phyloP scores from a whole-genome alignment of 495 filamentous ascomycete species.

The Neurospora sublineolata region DNA sequence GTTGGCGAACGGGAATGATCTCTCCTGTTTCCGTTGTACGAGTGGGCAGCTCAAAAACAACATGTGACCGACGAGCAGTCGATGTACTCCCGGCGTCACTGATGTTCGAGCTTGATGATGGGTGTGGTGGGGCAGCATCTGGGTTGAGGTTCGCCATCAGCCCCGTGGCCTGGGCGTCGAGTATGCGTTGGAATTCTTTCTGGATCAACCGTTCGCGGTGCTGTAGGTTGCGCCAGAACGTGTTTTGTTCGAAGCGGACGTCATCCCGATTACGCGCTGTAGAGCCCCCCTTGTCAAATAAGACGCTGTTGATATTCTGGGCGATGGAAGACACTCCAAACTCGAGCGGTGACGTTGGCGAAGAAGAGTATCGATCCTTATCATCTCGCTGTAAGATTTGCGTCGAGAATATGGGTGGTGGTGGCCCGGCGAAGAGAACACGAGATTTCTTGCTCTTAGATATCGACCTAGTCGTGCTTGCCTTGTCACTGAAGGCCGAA shows the following conservation, averaged over 20 bases:
- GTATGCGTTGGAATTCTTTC: slow-evolving; percentile 60
- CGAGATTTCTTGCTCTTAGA: slow-evolving; percentile 14
- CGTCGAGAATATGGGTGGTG: slow-evolving; percentile 22
- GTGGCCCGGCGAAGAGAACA: slow-evolving; percentile 22
- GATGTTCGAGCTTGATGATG: not conserved
- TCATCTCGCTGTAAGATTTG: slow-evolving; percentile 20
- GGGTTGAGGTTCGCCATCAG: slow-evolving; percentile 32
- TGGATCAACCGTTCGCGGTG: slow-evolving; percentile 54
- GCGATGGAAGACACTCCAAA: slow-evolving; percentile 9
- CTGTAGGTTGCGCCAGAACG: slow-evolving; percentile 25
- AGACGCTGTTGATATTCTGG: slow-evolving; percentile 20
- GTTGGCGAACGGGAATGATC: slow-evolving; percentile 54
- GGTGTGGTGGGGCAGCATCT: not conserved
- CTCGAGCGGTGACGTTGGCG: not conserved
- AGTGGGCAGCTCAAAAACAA: slow-evolving; percentile 12
- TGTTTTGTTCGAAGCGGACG: slow-evolving; percentile 17
- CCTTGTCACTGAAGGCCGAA: slow-evolving; percentile 6
- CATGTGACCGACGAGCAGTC: slow-evolving; percentile 22
- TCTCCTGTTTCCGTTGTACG: slow-evolving; percentile 21
- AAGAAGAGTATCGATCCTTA: slow-evolving; percentile 9
- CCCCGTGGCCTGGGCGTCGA: slow-evolving; percentile 78
- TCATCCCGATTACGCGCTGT: slow-evolving; percentile 3
- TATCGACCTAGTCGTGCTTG: slow-evolving; percentile 10
- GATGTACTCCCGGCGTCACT: slow-evolving; percentile 29
- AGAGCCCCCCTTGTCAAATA: slow-evolving; percentile 16